A percentile compares a stretch with the other conserved stretches of the same genome.
phyloP scores from a whole-genome alignment of 148 eudicot genomes.

The Camellia sinensis region DNA sequence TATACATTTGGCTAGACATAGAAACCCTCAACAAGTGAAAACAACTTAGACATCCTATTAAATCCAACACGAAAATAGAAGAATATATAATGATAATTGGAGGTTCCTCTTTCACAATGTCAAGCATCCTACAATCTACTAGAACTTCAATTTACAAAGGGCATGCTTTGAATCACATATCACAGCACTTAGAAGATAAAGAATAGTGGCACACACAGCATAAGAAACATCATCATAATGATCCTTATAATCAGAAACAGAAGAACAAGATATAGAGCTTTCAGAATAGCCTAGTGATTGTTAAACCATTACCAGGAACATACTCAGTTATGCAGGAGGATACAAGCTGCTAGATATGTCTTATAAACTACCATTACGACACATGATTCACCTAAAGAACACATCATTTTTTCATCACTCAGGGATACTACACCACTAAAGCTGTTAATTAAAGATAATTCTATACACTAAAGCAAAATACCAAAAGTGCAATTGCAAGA shows the following conservation, averaged over 20 bases:
- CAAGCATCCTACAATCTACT: neutral
- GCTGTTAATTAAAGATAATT: neutral
- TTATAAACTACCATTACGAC: neutral
- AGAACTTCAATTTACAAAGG: neutral
- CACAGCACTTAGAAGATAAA: neutral
- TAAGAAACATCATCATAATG: neutral
- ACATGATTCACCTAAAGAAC: neutral
- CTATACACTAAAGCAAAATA: conserved; percentile 26
- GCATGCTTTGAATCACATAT: neutral
- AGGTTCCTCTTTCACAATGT: neutral
- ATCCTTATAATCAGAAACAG: neutral
- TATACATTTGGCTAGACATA: neutral
- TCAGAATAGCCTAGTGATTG: neutral
- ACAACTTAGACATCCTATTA: neutral
- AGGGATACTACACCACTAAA: neutral
- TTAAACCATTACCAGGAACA: neutral
- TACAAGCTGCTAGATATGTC: neutral
- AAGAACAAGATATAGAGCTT: conserved; percentile 2
- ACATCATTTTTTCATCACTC: neutral
- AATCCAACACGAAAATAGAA: neutral
- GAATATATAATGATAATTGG: neutral
- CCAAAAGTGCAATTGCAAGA: conserved; percentile 83
- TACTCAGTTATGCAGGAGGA: neutral
- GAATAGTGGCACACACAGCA: neutral
- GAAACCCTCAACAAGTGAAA: neutral